Base-by-base conservation (phyloP, 192 early-diverging fungal species). In the Thoreauomyces humboldtii region DNA sequence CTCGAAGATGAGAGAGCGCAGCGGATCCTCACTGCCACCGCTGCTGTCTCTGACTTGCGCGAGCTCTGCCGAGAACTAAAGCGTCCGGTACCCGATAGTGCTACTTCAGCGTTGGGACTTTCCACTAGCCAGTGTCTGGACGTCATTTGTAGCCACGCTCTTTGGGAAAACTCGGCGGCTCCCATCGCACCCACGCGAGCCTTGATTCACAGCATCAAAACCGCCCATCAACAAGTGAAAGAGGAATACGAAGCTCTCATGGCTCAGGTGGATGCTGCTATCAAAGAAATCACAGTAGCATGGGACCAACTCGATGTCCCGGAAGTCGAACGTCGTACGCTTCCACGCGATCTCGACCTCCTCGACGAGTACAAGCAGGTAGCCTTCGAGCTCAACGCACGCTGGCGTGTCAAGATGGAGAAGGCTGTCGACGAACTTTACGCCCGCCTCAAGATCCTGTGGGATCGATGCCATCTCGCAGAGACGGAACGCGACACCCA, bases 331-430 rank as follows among this genome's bases (percentile, higher is more conserved):
- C 38, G 38, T 12, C 38, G 38, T 41, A n/a, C 9, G 11, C 38
- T 41, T 9, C 38, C 38, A 9, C 38, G 38, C 38, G 38, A 71
- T 59, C 17, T 74, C 60, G 32, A 63, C 51, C 41, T 36, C n/a
- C 11, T 71, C 22, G 62, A 62, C 1, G 34, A 76, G 71, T 79
- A 79, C 38, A 7, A 22, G 22, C 32, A 52, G 45, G 12, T 79
- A 6, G 67, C 69, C 9, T 65, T 67, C 12, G 63, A 61, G 12
- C 53, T 80, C 28, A 31, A 67, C 21, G 34, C 11, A 15, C 17
- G 51, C 25, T 81, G 79, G 79, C 11, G 34, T 9, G 6, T n/a
- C 7, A 52, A 69, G 12, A 77, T 78, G 79, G 65, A 71, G 29
- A 71, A 59, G 34, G 29, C 29, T 12, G 72, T 79, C n/a, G 53